Conservation (phyloP, 108 stramenopile genomes). For the Skeletonema tropicum region DNA sequence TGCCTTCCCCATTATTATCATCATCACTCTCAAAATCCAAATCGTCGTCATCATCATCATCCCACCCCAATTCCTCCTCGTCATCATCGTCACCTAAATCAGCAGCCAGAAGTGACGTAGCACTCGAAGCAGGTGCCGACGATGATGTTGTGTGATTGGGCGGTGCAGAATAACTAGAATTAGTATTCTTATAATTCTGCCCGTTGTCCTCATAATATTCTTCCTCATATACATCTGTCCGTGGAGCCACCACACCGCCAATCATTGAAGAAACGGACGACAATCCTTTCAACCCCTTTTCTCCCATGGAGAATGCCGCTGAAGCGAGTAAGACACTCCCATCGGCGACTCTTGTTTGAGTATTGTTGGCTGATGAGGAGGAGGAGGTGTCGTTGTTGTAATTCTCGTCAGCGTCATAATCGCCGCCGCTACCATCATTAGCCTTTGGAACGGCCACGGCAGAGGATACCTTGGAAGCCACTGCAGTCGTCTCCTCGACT, state of each 20-base stretch:
- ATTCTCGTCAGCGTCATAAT: neutral
- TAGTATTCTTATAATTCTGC: neutral
- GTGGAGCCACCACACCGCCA: slow-evolving; percentile 42
- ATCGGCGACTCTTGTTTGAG: neutral
- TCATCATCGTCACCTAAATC: slow-evolving; percentile 4
- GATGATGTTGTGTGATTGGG: neutral
- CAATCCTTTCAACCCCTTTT: slow-evolving; percentile 12
- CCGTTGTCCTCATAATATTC: neutral
- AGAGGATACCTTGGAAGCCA: slow-evolving; percentile 25
- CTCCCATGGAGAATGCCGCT: slow-evolving; percentile 4
- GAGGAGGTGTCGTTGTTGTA: neutral
- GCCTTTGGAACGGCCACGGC: neutral
- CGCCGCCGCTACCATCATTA: neutral
- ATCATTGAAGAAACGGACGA: slow-evolving; percentile 37
- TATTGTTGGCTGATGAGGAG: neutral
- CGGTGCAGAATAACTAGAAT: neutral
- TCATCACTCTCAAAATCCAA: slow-evolving; percentile 11
- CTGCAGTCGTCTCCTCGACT: slow-evolving; percentile 44
- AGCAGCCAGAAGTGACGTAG: slow-evolving; percentile 1
- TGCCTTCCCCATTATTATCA: neutral
- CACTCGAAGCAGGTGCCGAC: neutral
- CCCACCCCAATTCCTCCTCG: slow-evolving; percentile 44
- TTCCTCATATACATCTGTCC: neutral
- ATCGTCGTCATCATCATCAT: slow-evolving; percentile 33
- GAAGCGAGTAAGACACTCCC: slow-evolving; percentile 1